Evolutionary conservation across 2,329 filamentous ascomycete genomes (phyloP).

Genomic region (Aspergillus chevalieri): DNA sequence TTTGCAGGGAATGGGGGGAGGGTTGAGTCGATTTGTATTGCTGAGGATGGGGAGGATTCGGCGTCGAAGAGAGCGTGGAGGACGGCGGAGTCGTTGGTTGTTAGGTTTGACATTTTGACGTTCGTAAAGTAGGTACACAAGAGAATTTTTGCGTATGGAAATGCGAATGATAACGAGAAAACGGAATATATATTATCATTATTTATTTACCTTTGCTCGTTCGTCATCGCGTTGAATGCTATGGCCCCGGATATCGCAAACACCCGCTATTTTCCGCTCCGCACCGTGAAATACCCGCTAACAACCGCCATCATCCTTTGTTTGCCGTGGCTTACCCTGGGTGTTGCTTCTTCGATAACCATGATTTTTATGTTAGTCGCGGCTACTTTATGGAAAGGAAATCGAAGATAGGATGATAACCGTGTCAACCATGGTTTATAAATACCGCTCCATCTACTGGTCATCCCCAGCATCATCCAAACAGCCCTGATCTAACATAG

Average conservation of each 20-base stretch:
- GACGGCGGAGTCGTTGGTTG: constrained; percentile 41
- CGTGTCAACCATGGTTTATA: no score
- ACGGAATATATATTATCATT: not conserved
- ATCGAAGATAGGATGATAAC: no score
- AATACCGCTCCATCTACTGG: no score
- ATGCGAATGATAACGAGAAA: not conserved
- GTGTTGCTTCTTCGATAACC: not conserved
- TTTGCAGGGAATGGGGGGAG: constrained; percentile 36
- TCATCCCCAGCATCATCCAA: no score
- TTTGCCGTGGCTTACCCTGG: not conserved
- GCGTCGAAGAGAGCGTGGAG: constrained; percentile 43
- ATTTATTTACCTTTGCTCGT: no score
- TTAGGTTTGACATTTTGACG: constrained; percentile 17
- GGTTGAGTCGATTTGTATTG: constrained; percentile 31
- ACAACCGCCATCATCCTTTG: constrained; percentile 11
- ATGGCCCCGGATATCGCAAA: not conserved
- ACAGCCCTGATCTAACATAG: no score
- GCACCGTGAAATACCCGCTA: constrained; percentile 5
- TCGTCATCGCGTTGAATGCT: not conserved
- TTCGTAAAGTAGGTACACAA: constrained; percentile 17
- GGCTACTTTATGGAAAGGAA: no score
- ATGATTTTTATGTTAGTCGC: not conserved
- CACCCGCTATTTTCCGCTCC: not conserved
- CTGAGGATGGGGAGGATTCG: constrained; percentile 36
- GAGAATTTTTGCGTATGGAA: constrained; percentile 12